phyloP scores from a whole-genome alignment of 305 asterid genomes.

The Lippia alba region DNA sequence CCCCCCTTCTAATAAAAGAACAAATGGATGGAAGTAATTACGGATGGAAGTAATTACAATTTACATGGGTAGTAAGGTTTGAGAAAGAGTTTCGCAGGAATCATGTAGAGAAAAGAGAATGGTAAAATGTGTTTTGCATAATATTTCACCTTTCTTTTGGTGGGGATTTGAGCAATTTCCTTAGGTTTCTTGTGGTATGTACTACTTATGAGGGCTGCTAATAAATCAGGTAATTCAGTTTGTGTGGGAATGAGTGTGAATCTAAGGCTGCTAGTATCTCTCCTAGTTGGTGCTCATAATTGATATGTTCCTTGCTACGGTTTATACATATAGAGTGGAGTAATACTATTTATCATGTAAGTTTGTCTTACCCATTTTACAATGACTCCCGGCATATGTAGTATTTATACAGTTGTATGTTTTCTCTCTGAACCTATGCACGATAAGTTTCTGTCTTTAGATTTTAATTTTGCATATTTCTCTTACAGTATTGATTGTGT shows the following conservation, averaged over 20 bases:
- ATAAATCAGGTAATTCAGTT: not conserved
- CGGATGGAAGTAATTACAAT: not conserved
- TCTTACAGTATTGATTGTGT: not conserved
- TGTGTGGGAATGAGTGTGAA: not conserved
- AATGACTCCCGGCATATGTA: not conserved
- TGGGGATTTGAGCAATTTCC: slow-evolving; percentile 2
- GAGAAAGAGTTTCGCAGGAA: not conserved
- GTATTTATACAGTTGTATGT: not conserved
- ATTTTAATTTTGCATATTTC: slow-evolving; percentile 1
- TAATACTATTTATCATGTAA: slow-evolving; percentile 7
- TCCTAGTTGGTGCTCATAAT: not conserved
- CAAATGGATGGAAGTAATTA: not conserved
- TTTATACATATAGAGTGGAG: not conserved
- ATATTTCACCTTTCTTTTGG: not conserved
- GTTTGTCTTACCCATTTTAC: no score
- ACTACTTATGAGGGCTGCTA: not conserved
- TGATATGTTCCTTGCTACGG: not conserved
- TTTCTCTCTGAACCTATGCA: not conserved
- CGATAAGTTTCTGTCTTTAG: not conserved
- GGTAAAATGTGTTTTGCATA: not conserved
- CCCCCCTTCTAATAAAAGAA: not conserved
- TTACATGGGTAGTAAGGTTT: not conserved
- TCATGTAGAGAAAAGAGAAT: not conserved
- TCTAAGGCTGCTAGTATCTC: not conserved
- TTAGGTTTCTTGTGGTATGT: not conserved